These are phyloP conservation scores for Aspergillus ustus DNA, from an alignment of 2,329 filamentous ascomycete species.

Conservation along the genomic window DNA sequence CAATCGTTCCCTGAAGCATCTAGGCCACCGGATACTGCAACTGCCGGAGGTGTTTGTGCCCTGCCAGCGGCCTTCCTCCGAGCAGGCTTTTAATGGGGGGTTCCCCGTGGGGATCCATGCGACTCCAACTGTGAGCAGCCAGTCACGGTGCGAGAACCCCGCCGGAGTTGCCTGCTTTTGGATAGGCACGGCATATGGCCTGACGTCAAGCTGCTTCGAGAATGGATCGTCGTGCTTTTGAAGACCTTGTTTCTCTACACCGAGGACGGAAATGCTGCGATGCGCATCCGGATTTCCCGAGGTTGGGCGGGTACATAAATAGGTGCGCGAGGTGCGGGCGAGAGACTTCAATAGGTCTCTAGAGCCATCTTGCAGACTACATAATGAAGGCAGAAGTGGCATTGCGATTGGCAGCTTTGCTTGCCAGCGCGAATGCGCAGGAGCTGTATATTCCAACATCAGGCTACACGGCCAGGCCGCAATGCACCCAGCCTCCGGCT, in stretches of 20 bases:
- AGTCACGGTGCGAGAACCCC: background rate
- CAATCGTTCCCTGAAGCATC: background rate
- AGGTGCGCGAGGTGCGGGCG: background rate
- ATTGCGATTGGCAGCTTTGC: background rate
- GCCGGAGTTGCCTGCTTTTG: background rate
- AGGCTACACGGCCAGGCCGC: background rate
- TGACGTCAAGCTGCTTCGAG: background rate
- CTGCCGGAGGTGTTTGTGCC: background rate
- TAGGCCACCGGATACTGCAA: background rate
- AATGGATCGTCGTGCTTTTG: background rate
- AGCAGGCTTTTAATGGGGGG: too few relatives aligned
- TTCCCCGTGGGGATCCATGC: background rate
- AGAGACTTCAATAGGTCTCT: background rate
- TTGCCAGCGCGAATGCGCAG: background rate
- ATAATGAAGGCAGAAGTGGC: background rate
- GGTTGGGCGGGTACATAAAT: background rate
- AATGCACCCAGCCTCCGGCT: background rate
- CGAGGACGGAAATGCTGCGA: too few relatives aligned
- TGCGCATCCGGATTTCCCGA: background rate
- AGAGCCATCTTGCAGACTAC: background rate
- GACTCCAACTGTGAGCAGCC: background rate
- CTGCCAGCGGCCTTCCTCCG: too few relatives aligned
- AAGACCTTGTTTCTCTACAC: background rate
- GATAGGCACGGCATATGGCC: background rate
- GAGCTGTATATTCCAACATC: constrained; percentile 3